A percentile compares a stretch with the other conserved stretches of the same genome.
Evolutionary conservation across 768 basidiomycete genomes (phyloP).

Genomic region (Rubroboletus satanas): DNA sequence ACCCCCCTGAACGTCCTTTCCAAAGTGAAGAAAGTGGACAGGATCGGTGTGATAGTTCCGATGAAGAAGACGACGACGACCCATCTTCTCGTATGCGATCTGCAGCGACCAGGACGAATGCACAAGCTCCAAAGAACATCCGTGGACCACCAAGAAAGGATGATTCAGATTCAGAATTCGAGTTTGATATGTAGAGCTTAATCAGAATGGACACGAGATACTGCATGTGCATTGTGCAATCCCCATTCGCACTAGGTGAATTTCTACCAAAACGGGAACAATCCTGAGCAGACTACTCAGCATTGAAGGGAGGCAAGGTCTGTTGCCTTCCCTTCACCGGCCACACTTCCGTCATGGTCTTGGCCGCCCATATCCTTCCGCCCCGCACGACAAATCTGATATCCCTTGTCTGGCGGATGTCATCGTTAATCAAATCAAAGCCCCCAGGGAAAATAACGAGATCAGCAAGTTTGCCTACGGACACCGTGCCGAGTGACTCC

Average conservation of each 20-base stretch:
- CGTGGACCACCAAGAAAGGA: conserved; percentile 47
- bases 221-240: not conserved
- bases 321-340: conserved; percentile 58
- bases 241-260: not conserved
- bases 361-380: conserved; percentile 68
- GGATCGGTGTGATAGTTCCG: conserved; percentile 39
- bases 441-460: conserved; percentile 61
- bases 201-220: not conserved
- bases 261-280: not conserved
- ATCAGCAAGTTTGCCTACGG: conserved; percentile 67
- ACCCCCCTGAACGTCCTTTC: conserved; percentile 48
- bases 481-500: conserved; percentile 58
- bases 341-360: conserved; percentile 67
- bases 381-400: conserved; percentile 58
- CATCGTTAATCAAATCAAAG: conserved; percentile 52
- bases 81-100: conserved; percentile 56
- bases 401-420: conserved; percentile 48
- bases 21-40: conserved; percentile 22
- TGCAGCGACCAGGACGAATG: conserved; percentile 53
- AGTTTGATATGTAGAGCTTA: conserved; percentile 56
- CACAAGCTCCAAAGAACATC: conserved; percentile 50
- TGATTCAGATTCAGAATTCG: conserved; percentile 77
- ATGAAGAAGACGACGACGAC: conserved; percentile 47
- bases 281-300: conserved; percentile 27
- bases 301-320: conserved; percentile 56